Evolutionary conservation across 345 rosid species (phyloP).

Genomic region (Euphorbia pulcherrima): DNA sequence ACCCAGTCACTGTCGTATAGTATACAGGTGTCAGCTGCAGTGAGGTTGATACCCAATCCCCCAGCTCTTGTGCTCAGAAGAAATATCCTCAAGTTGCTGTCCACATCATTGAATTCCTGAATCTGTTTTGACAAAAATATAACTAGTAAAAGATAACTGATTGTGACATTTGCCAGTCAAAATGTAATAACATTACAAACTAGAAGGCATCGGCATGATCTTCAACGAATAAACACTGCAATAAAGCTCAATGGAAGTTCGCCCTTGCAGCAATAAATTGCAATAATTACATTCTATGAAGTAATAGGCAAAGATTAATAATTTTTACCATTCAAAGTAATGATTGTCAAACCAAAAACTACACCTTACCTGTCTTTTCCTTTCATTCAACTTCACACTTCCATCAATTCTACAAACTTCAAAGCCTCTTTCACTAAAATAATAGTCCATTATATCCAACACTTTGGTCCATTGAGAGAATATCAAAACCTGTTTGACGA

Average conservation of each 20-base stretch:
- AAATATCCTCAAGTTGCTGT: slow-evolving; percentile 63
- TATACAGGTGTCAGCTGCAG: slow-evolving; percentile 93
- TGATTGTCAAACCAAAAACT: neutral
- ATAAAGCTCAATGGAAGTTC: neutral
- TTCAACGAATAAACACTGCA: neutral
- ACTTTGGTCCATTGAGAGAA: slow-evolving; percentile 94
- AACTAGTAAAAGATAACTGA: neutral
- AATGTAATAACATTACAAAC: neutral
- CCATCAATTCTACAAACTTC: slow-evolving; percentile 94
- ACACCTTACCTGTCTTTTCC: slow-evolving; percentile 90
- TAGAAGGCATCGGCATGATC: neutral
- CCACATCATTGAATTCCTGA: slow-evolving; percentile 65
- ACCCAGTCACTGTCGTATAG: slow-evolving; percentile 99
- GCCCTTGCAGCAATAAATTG: neutral
- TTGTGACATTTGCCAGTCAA: neutral
- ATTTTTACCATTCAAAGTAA: neutral
- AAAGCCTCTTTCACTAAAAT: slow-evolving; percentile 84
- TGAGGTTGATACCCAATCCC: slow-evolving; percentile 96
- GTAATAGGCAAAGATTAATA: neutral
- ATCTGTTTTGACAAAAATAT: slow-evolving; percentile 44
- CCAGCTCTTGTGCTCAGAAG: slow-evolving; percentile 97
- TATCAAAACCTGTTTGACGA: slow-evolving; percentile 61
- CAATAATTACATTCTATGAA: neutral
- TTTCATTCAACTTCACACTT: slow-evolving; percentile 60
- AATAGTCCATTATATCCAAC: slow-evolving; percentile 88